Evolutionary conservation across 2,329 filamentous ascomycete species (phyloP), one percentile per base, ranked within the genome.

Genomic region (Ophiostoma ulmi): DNA sequence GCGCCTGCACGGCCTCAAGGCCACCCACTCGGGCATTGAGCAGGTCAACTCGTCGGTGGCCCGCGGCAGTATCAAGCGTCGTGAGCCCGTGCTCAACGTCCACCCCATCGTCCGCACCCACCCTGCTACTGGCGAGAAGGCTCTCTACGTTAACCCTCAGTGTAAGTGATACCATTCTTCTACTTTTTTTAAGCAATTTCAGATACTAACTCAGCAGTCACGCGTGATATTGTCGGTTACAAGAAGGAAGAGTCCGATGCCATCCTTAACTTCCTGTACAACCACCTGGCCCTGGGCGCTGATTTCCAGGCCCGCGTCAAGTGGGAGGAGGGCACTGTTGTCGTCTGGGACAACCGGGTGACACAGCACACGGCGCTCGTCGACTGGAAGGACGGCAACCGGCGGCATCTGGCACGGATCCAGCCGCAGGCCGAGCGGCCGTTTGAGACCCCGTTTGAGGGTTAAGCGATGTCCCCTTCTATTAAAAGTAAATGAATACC

Each of bases 221-320:
- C 91, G 5, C 88, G 92, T 68, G 84, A 89, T 39, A 94, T 97
- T 70, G 86, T 94, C 1, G 92, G 92, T 14, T 87, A 90, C 76
- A 96, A 97, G 81, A 92, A 93, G 77, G 93, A 97, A 77, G 93
- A 97, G 77, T 92, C 89, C 1, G 93, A 96, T 74, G 84, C 85
- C 67, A 81, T 94, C 13, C 83, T 94, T 72, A 91, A 92, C 76
- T 93, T 93, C 81, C 80, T 94, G 20, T 93, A 89, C 77, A 87
- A 92, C 76, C 91, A 93, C 76, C 87, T 93, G 69, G 89, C 88
- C 0, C 84, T 86, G 58, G 89, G 89, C 26, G 87, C 89, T 68
- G 91, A 93, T 76, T 87, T 93, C 78, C 91, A 94, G 75, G 84
- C 84, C 5, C 86, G 91, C 35, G 85, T 97, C 68, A 91, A 90